phyloP scores from a whole-genome alignment of 1,139 yeast species.

The Nematodospora anomalae region DNA sequence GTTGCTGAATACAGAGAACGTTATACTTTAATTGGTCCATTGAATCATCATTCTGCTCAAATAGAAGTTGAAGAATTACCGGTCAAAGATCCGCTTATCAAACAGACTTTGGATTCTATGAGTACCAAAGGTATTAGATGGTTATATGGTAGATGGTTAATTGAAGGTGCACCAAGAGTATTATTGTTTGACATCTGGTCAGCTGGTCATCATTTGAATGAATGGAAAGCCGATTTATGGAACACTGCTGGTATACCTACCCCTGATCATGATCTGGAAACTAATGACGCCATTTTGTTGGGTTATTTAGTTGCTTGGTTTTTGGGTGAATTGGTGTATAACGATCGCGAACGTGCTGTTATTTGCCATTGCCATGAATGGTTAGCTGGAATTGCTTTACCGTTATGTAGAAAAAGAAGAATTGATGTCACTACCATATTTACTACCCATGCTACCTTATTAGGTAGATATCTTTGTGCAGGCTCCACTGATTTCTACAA shows the following conservation, averaged over 20 bases:
- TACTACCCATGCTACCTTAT: conserved; percentile 94
- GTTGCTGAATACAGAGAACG: conserved; percentile 90
- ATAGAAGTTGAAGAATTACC: conserved; percentile 92
- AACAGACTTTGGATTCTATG: conserved; percentile 70
- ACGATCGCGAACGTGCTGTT: conserved; percentile 83
- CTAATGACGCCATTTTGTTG: conserved; percentile 87
- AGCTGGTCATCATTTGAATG: conserved; percentile 68
- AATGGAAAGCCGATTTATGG: conserved; percentile 97
- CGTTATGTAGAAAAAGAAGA: conserved; percentile 86
- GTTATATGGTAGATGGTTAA: conserved; percentile 93
- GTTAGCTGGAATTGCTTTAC: conserved; percentile 96
- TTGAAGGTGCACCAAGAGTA: conserved; percentile 96
- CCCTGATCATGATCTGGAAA: conserved; percentile 84
- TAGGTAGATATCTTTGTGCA: conserved; percentile 95
- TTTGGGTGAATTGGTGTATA: conserved; percentile 84
- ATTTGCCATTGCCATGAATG: conserved; percentile 97
- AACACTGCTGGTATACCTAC: conserved; percentile 87
- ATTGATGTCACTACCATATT: conserved; percentile 93
- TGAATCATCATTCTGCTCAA: conserved; percentile 77
- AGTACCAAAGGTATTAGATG: conserved; percentile 75
- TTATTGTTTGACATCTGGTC: conserved; percentile 82
- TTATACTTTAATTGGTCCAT: conserved; percentile 85
- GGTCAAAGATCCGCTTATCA: conserved; percentile 60
- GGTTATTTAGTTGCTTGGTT: conserved; percentile 98
- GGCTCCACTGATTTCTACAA: conserved; percentile 96